A percentile compares a stretch with the other conserved stretches of the same genome.
These are phyloP conservation scores for Artemisia annua DNA, from an alignment of 129 eudicot genomes.

Conservation along the genomic window DNA sequence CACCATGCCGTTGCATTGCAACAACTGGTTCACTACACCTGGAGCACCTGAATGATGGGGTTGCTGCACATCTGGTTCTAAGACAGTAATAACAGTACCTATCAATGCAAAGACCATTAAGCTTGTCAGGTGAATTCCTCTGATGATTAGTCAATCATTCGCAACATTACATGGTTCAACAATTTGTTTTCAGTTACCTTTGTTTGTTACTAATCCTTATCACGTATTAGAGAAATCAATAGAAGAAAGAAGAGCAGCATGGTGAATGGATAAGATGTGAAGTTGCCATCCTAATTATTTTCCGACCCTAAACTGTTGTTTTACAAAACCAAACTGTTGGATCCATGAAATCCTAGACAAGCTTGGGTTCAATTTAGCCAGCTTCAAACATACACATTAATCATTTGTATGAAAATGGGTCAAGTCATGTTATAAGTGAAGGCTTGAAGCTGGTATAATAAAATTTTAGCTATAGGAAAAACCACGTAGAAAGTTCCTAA, in stretches of 20 bases:
- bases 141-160: too few species aligned
- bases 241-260: background rate
- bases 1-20: conserved; percentile 86
- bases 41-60: conserved; percentile 76
- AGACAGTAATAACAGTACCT: conserved; percentile 76
- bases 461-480: too few species aligned
- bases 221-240: background rate
- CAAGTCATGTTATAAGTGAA: background rate
- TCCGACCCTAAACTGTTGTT: conserved; percentile 7
- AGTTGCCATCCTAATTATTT: background rate
- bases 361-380: background rate
- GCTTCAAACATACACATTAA: background rate
- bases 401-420: background rate
- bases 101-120: conserved; percentile 7
- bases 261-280: background rate
- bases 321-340: too few species aligned
- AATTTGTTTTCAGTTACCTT: too few species aligned
- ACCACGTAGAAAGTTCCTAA: too few species aligned
- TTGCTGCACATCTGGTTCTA: conserved; percentile 84
- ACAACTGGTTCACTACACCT: conserved; percentile 87
- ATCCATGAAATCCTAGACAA: background rate
- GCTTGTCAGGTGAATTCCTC: background rate
- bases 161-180: too few species aligned
- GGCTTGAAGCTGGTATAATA: background rate
- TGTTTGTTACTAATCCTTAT: too few species aligned